Evolutionary conservation across 768 basidiomycete genomes (phyloP).

Genomic region (Rossbeevera mucosa): DNA sequence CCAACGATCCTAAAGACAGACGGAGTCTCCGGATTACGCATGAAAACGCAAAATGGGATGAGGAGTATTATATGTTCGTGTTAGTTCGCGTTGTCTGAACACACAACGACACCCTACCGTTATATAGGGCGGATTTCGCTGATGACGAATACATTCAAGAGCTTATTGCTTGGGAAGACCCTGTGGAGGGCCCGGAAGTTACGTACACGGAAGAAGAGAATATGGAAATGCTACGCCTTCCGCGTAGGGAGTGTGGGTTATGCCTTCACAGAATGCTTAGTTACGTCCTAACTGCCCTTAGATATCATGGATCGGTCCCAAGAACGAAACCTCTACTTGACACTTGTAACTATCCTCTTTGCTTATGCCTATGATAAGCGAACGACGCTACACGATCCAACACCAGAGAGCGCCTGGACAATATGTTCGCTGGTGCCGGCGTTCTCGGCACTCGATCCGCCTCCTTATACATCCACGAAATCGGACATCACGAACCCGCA

Average conservation of each 20-base stretch:
- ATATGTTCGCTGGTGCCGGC: constrained; percentile 65
- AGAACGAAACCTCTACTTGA: constrained; percentile 61
- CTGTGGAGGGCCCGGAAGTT: constrained; percentile 38
- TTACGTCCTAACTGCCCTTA: constrained; percentile 24
- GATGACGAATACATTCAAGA: constrained; percentile 75
- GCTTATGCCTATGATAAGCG: constrained; percentile 79
- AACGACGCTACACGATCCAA: constrained; percentile 74
- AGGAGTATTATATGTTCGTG: constrained; percentile 80
- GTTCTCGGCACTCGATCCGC: constrained; percentile 79
- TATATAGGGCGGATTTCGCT: constrained; percentile 69
- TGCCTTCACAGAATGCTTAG: neutral
- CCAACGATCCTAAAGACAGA: constrained; percentile 46
- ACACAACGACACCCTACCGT: constrained; percentile 2
- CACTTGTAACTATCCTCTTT: constrained; percentile 67
- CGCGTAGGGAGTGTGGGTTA: constrained; percentile 50
- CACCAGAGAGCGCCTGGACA: constrained; percentile 87
- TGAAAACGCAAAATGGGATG: constrained; percentile 78
- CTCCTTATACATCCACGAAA: constrained; percentile 38
- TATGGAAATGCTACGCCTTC: constrained; percentile 52
- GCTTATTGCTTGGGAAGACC: constrained; percentile 62
- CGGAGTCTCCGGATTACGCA: constrained; percentile 48
- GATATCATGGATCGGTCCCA: constrained; percentile 58
- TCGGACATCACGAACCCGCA: constrained; percentile 8
- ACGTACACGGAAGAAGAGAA: constrained; percentile 73
- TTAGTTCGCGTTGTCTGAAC: constrained; percentile 17